Evolutionary conservation across 148 eudicot species (phyloP).

Genomic region (Cornus florida): DNA sequence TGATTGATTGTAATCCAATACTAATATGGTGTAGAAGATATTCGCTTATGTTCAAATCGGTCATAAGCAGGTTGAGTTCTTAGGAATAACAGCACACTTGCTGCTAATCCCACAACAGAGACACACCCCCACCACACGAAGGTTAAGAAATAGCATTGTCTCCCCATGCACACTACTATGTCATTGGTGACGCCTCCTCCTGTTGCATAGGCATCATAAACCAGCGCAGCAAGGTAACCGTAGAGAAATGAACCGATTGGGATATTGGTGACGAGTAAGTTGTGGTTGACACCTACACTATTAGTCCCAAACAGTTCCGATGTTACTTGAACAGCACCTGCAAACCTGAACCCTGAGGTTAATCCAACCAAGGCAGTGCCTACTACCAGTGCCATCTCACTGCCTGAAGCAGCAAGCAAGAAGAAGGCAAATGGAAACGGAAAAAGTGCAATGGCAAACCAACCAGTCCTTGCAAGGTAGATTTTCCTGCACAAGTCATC

Average conservation of each 20-base stretch:
- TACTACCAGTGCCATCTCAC: slow-evolving; percentile 35
- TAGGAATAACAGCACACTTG: slow-evolving; percentile 57
- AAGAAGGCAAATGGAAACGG: slow-evolving; percentile 83
- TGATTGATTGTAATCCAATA: neutral
- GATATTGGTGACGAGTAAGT: slow-evolving; percentile 84
- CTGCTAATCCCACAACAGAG: slow-evolving; percentile 59
- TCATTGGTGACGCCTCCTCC: slow-evolving; percentile 21
- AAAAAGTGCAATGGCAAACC: slow-evolving; percentile 69
- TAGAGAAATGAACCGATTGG: slow-evolving; percentile 77
- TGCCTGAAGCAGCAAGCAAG: slow-evolving; percentile 55
- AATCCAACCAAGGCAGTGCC: slow-evolving; percentile 74
- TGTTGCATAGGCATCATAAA: slow-evolving; percentile 55
- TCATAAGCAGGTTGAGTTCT: slow-evolving; percentile 76
- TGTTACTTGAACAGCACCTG: slow-evolving; percentile 83
- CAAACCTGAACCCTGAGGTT: slow-evolving; percentile 87
- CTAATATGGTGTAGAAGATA: slow-evolving; percentile 27
- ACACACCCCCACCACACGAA: slow-evolving; percentile 78
- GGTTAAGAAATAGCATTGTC: slow-evolving; percentile 66
- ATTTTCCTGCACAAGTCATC: slow-evolving; percentile 49
- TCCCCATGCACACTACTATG: slow-evolving; percentile 67
- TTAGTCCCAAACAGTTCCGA: slow-evolving; percentile 85
- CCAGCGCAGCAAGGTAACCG: slow-evolving; percentile 66
- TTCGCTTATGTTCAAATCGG: slow-evolving; percentile 57
- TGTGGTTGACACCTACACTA: slow-evolving; percentile 84
- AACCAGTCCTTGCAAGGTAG: slow-evolving; percentile 84